phyloP scores from a whole-genome alignment of 345 rosid species.

The Geranium rotundifolium region DNA sequence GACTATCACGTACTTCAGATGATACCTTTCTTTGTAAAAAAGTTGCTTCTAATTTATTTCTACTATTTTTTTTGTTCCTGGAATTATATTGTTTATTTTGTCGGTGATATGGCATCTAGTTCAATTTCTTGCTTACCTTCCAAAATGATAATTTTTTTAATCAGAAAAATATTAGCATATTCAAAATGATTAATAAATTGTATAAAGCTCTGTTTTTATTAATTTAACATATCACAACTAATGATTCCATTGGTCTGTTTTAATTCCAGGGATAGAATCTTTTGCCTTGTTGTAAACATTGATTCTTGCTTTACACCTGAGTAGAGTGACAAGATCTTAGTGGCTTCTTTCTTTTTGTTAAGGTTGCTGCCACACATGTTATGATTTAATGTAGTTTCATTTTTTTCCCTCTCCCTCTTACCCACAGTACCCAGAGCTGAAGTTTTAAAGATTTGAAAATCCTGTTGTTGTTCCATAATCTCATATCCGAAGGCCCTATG shows the following conservation, averaged over 20 bases:
- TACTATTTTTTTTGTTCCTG: too few species aligned
- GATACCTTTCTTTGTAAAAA: too few species aligned
- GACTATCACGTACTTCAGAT: too few species aligned
- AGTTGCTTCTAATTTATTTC: too few species aligned
- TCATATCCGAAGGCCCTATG: slow-evolving; percentile 64
- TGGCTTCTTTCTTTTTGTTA: background rate
- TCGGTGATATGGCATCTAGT: too few species aligned
- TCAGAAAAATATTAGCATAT: too few species aligned
- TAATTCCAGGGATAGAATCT: background rate
- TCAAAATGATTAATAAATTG: background rate
- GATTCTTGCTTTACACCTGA: too few species aligned
- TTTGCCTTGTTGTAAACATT: background rate
- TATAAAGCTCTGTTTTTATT: too few species aligned
- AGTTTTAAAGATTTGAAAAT: background rate
- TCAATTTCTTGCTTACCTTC: too few species aligned
- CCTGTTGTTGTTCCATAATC: slow-evolving; percentile 6
- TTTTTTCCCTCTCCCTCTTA: too few species aligned
- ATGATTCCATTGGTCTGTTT: background rate
- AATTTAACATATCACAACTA: background rate
- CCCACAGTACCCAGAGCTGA: background rate
- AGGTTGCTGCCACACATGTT: background rate
- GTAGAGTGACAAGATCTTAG: background rate
- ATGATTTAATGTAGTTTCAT: background rate
- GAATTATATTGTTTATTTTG: too few species aligned
- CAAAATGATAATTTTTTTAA: too few species aligned